Evolutionary conservation across 2,329 filamentous ascomycete species (phyloP), one percentile per base, ranked within the genome.

Genomic region (Scortechinia acanthostroma): DNA sequence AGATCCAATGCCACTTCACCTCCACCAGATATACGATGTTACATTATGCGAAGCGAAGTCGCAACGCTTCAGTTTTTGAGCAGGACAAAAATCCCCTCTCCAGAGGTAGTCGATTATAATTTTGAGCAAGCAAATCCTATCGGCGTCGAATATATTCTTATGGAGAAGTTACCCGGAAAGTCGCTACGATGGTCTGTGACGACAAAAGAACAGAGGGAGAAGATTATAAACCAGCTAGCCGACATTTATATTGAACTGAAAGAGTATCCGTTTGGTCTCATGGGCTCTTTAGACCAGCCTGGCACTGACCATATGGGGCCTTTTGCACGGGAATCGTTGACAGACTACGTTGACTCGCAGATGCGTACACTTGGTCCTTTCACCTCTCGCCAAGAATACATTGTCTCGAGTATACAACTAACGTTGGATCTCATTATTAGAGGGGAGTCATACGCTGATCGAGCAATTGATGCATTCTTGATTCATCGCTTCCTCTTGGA

Each of bases 1-100:
- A 60, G 62, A 47, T 57, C 52, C 46, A 67, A 69, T 45, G 58
- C 59, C n/a, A 64, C 59, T 17, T 65, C 64, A 1, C 64, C 66
- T n/a, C n/a, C n/a, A n/a, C n/a, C n/a, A n/a, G n/a, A n/a, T n/a
- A n/a, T n/a, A n/a, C 64, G 53, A 22, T n/a, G n/a, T n/a, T n/a
- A n/a, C n/a, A n/a, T n/a, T n/a, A n/a, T n/a, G n/a, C n/a, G 4
- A 22, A 58, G 56, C 47, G 58, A 61, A 42, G 53, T 55, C n/a
- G 44, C 56, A 20, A 61, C 57, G 2, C 47, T 61, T 3, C 46
- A 53, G 23, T 60, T 58, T 45, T 50, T 61, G 2, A 43, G 47
- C 14, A 40, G 49, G 14, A 59, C 55, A 28, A 48, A 52, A 10
- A 46, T 60, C 4, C 54, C 52, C 17, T 50, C 46, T 22, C 55